A percentile compares a stretch with the other conserved stretches of the same genome.
Evolutionary conservation across 345 rosid species (phyloP).

Genomic region (Barbarea vulgaris): DNA sequence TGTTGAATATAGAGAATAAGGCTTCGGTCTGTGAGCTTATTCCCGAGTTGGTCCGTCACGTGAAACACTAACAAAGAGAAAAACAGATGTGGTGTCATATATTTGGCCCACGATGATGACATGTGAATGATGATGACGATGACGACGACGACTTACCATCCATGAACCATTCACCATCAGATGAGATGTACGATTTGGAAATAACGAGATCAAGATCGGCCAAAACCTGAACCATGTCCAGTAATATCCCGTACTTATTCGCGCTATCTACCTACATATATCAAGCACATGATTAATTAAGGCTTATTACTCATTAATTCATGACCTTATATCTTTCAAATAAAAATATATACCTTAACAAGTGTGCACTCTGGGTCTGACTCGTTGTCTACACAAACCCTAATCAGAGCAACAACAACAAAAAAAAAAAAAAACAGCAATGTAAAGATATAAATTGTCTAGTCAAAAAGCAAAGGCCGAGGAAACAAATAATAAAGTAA

Average conservation of each 20-base stretch:
- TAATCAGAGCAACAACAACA: conserved; percentile 40
- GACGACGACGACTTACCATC: conserved; percentile 62
- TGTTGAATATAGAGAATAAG: conserved; percentile 68
- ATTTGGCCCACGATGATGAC: conserved; percentile 23
- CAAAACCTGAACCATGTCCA: conserved; percentile 93
- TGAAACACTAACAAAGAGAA: conserved; percentile 63
- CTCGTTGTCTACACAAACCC: conserved; percentile 89
- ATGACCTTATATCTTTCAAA: not conserved
- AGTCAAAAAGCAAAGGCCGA: not conserved
- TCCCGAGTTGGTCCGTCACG: conserved; percentile 78
- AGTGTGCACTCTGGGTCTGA: conserved; percentile 75
- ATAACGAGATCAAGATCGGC: conserved; percentile 97
- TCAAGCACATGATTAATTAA: not conserved
- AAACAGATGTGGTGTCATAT: conserved; percentile 16
- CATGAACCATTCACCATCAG: conserved; percentile 98
- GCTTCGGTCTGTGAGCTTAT: conserved; percentile 64
- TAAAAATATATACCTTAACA: conserved; percentile 63
- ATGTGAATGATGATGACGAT: conserved; percentile 27
- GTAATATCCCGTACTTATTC: conserved; percentile 82
- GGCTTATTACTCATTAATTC: not conserved
- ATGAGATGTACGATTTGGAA: conserved; percentile 88
- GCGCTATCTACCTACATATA: conserved; percentile 88
- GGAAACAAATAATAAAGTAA: not conserved
- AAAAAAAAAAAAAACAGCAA: conserved; percentile 29
- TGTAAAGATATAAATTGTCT: not conserved